These are phyloP conservation scores for Syzygium malaccense DNA, from an alignment of 441 rosid genomes.

Conservation along the genomic window DNA sequence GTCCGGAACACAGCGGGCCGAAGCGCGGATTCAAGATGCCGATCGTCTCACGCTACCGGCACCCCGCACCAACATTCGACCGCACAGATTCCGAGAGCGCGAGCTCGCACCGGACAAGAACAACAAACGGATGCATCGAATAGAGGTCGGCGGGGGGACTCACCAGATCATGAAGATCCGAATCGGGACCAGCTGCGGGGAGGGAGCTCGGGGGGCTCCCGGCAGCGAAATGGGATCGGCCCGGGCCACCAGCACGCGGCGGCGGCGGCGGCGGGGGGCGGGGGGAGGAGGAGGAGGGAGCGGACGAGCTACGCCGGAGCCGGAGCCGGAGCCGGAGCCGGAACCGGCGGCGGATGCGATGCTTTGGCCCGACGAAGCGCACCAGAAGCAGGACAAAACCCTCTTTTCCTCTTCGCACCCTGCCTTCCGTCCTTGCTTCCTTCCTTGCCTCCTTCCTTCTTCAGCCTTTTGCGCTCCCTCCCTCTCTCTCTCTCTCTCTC, in stretches of 20 bases:
- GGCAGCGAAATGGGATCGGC: neutral
- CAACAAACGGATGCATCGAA: neutral
- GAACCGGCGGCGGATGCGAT: no score
- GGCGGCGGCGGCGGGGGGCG: neutral
- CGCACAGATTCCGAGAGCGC: neutral
- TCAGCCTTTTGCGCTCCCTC: neutral
- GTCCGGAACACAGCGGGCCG: neutral
- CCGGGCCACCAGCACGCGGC: neutral
- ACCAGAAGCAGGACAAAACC: neutral
- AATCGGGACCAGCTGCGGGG: neutral
- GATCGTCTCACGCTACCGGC: neutral
- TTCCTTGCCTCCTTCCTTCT: neutral
- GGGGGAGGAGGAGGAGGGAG: neutral
- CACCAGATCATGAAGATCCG: constrained; percentile 9
- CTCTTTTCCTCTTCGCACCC: neutral
- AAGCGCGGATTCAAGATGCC: neutral
- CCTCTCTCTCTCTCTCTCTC: neutral
- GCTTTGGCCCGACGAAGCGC: neutral
- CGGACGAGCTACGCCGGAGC: neutral
- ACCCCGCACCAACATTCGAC: neutral
- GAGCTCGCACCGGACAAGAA: neutral
- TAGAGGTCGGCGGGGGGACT: neutral
- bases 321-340: neutral
- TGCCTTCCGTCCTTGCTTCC: neutral
- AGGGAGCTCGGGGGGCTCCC: neutral